Percentiles rank a stretch among this genome's conserved stretches.
These are phyloP conservation scores for Microcyclosporella mali DNA, from an alignment of 2,329 filamentous ascomycete genomes.

Conservation along the genomic window DNA sequence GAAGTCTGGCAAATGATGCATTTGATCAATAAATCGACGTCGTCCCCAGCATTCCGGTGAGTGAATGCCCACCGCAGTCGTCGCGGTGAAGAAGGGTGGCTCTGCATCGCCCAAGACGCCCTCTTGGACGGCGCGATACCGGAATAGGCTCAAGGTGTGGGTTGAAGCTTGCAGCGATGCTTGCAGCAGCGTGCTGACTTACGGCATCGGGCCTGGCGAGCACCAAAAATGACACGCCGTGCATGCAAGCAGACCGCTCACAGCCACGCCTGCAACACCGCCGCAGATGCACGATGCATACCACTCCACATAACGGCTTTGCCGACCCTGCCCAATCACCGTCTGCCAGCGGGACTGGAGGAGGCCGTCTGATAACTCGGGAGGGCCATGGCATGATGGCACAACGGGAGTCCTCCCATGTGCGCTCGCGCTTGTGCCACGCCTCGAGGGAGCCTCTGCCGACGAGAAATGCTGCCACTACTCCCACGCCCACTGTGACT, in stretches of 20 bases:
- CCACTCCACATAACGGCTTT: slow-evolving; percentile 11
- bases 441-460: no score
- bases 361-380: background rate
- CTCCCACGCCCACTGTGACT: no score
- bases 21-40: no score
- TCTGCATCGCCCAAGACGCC: slow-evolving; percentile 3
- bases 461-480: no score
- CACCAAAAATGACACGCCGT: slow-evolving; percentile 4
- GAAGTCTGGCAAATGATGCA: no score
- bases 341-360: slow-evolving; percentile 7
- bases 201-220: background rate
- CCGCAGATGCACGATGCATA: slow-evolving; percentile 13
- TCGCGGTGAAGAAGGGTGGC: slow-evolving; percentile 5
- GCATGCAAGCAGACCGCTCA: slow-evolving; percentile 3
- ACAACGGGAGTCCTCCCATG: no score
- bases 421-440: no score
- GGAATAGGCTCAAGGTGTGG: background rate
- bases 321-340: slow-evolving; percentile 7
- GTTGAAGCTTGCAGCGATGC: background rate
- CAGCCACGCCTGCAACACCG: slow-evolving; percentile 10
- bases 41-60: background rate
- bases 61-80: slow-evolving; percentile 5
- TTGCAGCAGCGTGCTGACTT: background rate
- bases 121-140: background rate
- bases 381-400: no score